Base-by-base conservation (phyloP, 441 rosid species). In the Populus hybrid region DNA sequence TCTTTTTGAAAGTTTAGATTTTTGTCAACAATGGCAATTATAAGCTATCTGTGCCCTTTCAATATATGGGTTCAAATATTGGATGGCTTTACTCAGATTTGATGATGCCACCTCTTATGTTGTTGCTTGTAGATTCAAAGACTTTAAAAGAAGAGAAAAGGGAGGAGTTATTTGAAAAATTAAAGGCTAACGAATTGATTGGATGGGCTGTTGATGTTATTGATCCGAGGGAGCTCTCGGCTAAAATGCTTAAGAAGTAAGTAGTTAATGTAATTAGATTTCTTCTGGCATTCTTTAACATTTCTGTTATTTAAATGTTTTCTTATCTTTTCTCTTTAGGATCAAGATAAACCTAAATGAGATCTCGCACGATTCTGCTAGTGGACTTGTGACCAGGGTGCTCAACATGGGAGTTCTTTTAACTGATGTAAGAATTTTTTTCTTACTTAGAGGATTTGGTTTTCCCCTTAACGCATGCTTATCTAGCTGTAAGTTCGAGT, bases 141-240 rank as follows among this genome's bases (percentile, higher is more conserved):
- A 93, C 94, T n/a, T 82, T 95, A 5, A 95, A 93, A 81, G 97
- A 95, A 81, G 98, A 93, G 73, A 92, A 90, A 83, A 88, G 98
- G 86, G 97, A 95, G 84, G 95, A 90, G 32, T 77, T 95, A 65
- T 95, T 90, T 74, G 99, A 91, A 84, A 85, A 61, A 42, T 81
- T 93, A 42, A 92, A 95, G 88, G 90, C 83, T 57, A 84, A 92
- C 66, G 89, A 89, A 10, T 93, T 92, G 36, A 78, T 95, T 85
- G 97, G 98, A 72, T 95, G 98, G 99, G 94, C 89, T 69, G 97
- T 93, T 77, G 99, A 95, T 87, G 88, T 95, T 80, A 93, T 95
- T 79, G 99, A 93, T 83, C 97, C 98, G 5, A 87, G 87, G 80
- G 97, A 91, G 84, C 97, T 95, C 78, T 95, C 99, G n/a, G 88